These are phyloP conservation scores for Melocanna baccifera DNA, from an alignment of 176 grass and related monocot genomes.

Conservation along the genomic window DNA sequence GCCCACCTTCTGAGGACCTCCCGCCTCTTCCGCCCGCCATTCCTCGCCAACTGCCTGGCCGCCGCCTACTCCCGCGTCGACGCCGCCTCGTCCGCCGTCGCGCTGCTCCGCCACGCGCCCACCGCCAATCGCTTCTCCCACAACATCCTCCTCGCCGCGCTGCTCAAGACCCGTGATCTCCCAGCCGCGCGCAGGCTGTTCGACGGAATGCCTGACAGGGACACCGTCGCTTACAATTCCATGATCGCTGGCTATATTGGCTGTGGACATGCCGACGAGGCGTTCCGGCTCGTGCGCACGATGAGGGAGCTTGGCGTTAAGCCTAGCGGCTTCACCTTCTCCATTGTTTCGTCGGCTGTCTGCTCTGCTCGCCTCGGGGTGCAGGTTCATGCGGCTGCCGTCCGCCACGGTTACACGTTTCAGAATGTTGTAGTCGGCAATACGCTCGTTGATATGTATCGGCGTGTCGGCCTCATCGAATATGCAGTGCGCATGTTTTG, in stretches of 20 bases:
- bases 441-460: slow-evolving; percentile 69
- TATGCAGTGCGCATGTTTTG: slow-evolving; percentile 52
- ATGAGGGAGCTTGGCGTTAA: slow-evolving; percentile 53
- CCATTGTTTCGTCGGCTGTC: slow-evolving; percentile 46
- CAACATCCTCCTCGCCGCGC: slow-evolving; percentile 52
- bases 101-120: slow-evolving; percentile 38
- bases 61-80: slow-evolving; percentile 59
- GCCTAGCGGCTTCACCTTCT: slow-evolving; percentile 74
- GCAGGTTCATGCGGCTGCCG: slow-evolving; percentile 52
- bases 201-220: slow-evolving; percentile 58
- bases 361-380: slow-evolving; percentile 29
- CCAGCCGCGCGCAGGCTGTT: slow-evolving; percentile 50
- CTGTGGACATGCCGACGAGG: slow-evolving; percentile 11
- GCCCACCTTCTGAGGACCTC: slow-evolving; percentile 58
- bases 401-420: slow-evolving; percentile 42
- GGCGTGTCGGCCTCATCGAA: slow-evolving; percentile 44
- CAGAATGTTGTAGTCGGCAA: slow-evolving; percentile 49
- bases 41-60: slow-evolving; percentile 63
- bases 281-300: slow-evolving; percentile 10
- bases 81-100: slow-evolving; percentile 22
- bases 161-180: slow-evolving; percentile 28
- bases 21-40: slow-evolving; percentile 37
- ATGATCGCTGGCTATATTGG: slow-evolving; percentile 58
- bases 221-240: slow-evolving; percentile 63
- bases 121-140: slow-evolving; percentile 50